These are phyloP conservation scores for Tuber umbilicatum DNA, from an alignment of 495 filamentous ascomycete species.

Conservation along the genomic window DNA sequence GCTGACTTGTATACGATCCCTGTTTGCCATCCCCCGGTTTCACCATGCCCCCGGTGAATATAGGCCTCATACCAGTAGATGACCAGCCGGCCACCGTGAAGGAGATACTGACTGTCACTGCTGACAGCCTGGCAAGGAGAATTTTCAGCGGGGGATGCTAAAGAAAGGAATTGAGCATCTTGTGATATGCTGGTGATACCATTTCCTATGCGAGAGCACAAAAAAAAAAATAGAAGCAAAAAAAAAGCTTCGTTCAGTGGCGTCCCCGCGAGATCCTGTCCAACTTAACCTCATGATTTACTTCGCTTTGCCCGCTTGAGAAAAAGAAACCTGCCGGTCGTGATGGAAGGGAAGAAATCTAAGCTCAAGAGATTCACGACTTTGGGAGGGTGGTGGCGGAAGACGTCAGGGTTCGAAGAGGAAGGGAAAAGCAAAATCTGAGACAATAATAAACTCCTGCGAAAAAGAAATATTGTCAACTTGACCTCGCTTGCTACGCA, in stretches of 20 bases:
- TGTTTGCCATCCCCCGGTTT: no score
- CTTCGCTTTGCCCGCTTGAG: neutral
- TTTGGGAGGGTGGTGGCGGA: neutral
- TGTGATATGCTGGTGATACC: neutral
- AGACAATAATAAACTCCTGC: neutral
- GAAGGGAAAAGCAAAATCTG: neutral
- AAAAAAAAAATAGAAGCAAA: neutral
- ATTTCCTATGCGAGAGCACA: neutral
- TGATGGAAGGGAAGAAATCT: neutral
- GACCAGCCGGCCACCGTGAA: neutral
- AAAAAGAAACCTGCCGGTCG: neutral
- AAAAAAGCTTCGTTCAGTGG: neutral
- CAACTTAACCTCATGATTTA: neutral
- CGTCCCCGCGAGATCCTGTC: neutral
- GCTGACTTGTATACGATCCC: no score
- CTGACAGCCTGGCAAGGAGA: neutral
- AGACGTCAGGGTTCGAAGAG: neutral
- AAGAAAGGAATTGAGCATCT: neutral
- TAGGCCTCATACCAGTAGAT: neutral
- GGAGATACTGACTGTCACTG: neutral
- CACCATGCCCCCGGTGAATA: no score
- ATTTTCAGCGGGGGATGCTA: neutral
- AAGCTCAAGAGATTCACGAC: no score
- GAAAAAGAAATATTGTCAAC: neutral
- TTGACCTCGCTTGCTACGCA: neutral